Percentiles rank a stretch among this genome's conserved stretches.
phyloP scores from a whole-genome alignment of 192 early-diverging fungal species.

The Coemansia reversa region DNA sequence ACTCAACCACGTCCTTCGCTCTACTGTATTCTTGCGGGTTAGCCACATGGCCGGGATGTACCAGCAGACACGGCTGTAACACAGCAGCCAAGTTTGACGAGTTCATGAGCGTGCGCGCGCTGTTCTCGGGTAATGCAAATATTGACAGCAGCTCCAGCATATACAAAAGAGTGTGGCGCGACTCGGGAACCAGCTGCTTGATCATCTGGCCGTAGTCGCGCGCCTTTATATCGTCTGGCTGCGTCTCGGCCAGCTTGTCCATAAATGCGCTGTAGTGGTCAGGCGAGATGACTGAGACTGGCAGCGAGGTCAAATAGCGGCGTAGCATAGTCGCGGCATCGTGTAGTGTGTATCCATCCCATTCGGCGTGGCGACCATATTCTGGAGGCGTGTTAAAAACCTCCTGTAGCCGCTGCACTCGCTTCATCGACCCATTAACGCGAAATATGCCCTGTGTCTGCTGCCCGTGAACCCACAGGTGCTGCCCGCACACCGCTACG shows the following conservation, averaged over 20 bases:
- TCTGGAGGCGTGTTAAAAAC: constrained; percentile 63
- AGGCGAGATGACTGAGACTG: constrained; percentile 70
- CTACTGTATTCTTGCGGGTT: constrained; percentile 72
- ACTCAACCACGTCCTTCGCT: constrained; percentile 73
- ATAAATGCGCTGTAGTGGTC: constrained; percentile 66
- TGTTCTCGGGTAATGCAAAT: constrained; percentile 46
- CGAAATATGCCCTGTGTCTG: constrained; percentile 74
- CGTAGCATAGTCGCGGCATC: constrained; percentile 76
- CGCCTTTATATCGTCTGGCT: constrained; percentile 33
- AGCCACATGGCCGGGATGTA: constrained; percentile 69
- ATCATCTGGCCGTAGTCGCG: constrained; percentile 62
- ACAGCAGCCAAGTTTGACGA: constrained; percentile 73
- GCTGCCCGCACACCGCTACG: constrained; percentile 47
- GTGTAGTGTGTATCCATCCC: constrained; percentile 71
- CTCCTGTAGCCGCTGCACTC: constrained; percentile 66
- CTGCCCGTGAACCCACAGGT: constrained; percentile 49
- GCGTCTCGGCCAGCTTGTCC: constrained; percentile 58
- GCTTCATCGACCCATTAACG: constrained; percentile 70
- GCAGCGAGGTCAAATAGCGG: constrained; percentile 68
- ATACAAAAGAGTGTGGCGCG: constrained; percentile 69
- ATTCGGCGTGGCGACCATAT: constrained; percentile 65
- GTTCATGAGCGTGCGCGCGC: constrained; percentile 66
- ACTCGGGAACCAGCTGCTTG: constrained; percentile 55
- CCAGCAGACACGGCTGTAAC: constrained; percentile 71
- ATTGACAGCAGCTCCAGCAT: constrained; percentile 62